Evolutionary conservation across 257 asterid species (phyloP).

Genomic region (Salvia miltiorrhiza): DNA sequence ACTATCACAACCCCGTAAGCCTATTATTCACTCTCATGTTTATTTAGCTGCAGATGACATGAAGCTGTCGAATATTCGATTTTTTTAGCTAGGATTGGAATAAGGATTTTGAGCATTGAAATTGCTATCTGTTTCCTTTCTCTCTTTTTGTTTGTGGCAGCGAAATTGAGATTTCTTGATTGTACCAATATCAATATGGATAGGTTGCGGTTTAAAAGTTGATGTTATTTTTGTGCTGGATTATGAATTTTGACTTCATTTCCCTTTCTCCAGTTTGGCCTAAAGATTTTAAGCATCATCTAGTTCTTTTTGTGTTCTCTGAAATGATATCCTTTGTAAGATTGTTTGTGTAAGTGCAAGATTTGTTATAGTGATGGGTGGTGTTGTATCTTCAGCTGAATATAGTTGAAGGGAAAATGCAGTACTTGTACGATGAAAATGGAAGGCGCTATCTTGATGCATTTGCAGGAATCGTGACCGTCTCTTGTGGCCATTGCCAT

Average conservation of each 20-base stretch:
- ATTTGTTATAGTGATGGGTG: background rate
- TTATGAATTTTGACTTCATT: background rate
- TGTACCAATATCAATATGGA: background rate
- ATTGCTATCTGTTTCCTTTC: background rate
- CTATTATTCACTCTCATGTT: no score
- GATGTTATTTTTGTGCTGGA: background rate
- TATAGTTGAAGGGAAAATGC: conserved; percentile 98
- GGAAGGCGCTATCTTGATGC: conserved; percentile 96
- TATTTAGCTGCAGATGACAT: no score
- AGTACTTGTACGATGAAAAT: conserved; percentile 80
- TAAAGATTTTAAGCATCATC: background rate
- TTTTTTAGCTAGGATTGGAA: background rate
- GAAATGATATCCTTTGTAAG: background rate
- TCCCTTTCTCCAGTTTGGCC: background rate
- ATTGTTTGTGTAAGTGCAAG: conserved; percentile 7
- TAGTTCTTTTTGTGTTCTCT: background rate
- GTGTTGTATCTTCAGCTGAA: conserved; percentile 51
- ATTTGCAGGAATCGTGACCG: conserved; percentile 94
- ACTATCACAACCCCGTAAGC: conserved; percentile 83
- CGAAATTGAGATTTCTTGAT: background rate
- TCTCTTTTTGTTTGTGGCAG: background rate
- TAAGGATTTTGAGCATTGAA: background rate
- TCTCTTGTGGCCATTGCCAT: conserved; percentile 96
- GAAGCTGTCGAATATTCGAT: no score
- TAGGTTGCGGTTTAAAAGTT: background rate